These are phyloP conservation scores for Caloboletus firmus DNA, from an alignment of 1,284 basidiomycete species.

Conservation along the genomic window DNA sequence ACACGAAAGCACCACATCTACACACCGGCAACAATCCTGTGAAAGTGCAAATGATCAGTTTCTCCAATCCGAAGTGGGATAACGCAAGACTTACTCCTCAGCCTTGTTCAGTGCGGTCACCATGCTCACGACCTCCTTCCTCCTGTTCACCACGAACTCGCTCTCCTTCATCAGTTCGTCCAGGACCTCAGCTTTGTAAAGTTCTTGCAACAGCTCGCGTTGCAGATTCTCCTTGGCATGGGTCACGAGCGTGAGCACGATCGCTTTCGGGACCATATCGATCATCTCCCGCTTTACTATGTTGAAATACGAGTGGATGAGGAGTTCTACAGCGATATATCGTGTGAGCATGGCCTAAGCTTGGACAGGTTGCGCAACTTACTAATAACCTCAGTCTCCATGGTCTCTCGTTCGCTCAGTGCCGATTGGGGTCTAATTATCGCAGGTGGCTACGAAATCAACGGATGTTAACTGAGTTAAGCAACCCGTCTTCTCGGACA, in stretches of 20 bases:
- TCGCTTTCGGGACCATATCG: slow-evolving; percentile 99
- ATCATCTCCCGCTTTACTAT: slow-evolving; percentile 99
- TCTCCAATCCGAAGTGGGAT: not conserved
- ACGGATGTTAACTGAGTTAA: not conserved
- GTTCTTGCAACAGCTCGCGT: slow-evolving; percentile 82
- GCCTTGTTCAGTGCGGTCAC: slow-evolving; percentile 88
- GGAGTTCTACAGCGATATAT: slow-evolving; percentile 58
- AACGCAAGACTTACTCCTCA: slow-evolving; percentile 67
- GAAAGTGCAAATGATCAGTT: slow-evolving; percentile 8
- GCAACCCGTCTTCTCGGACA: not conserved
- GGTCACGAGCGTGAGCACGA: slow-evolving; percentile 90
- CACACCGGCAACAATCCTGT: slow-evolving; percentile 35
- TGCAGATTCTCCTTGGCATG: slow-evolving; percentile 93
- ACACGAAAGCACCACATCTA: slow-evolving; percentile 23
- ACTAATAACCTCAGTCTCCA: slow-evolving; percentile 99
- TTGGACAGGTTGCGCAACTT: slow-evolving; percentile 40
- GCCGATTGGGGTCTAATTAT: slow-evolving; percentile 91
- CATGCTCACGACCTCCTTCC: slow-evolving; percentile 90
- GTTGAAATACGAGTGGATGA: slow-evolving; percentile 94
- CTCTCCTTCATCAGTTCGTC: slow-evolving; percentile 93
- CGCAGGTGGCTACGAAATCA: slow-evolving; percentile 64
- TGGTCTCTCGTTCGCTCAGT: slow-evolving; percentile 91
- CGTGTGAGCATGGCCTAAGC: not conserved
- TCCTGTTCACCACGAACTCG: slow-evolving; percentile 77
- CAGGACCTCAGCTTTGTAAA: slow-evolving; percentile 90